A percentile compares a stretch with the other conserved stretches of the same genome.
phyloP scores from a whole-genome alignment of 768 basidiomycete species.

The Psilocybe tampanensis region DNA sequence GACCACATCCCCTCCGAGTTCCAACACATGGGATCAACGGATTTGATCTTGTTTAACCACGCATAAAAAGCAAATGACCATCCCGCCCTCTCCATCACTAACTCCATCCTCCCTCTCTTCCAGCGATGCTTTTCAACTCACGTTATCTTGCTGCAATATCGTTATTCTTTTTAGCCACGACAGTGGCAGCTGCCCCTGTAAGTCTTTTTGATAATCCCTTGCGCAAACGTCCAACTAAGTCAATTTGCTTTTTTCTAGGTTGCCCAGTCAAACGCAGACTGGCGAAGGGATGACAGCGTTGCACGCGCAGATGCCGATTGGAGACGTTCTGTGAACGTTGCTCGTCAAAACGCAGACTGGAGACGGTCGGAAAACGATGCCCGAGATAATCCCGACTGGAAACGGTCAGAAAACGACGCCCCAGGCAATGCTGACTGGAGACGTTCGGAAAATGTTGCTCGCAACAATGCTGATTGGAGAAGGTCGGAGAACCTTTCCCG shows the following conservation, averaged over 20 bases:
- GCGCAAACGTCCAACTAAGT: slow-evolving; percentile 5
- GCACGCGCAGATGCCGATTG: slow-evolving; percentile 8
- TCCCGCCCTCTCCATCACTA: slow-evolving; percentile 23
- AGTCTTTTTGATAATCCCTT: slow-evolving; percentile 19
- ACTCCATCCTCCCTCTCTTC: slow-evolving; percentile 23
- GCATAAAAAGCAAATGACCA: slow-evolving; percentile 37
- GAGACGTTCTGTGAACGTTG: slow-evolving; percentile 11
- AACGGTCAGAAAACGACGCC: slow-evolving; percentile 2
- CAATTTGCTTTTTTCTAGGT: slow-evolving; percentile 12
- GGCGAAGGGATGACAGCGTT: not conserved
- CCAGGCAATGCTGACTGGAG: slow-evolving; percentile 15
- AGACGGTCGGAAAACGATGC: slow-evolving; percentile 3
- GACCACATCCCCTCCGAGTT: slow-evolving; percentile 31
- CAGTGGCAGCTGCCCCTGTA: slow-evolving; percentile 40
- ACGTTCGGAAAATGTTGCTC: slow-evolving; percentile 11
- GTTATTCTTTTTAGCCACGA: slow-evolving; percentile 31
- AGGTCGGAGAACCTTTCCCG: slow-evolving; percentile 17
- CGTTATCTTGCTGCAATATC: slow-evolving; percentile 37
- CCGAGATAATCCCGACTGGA: slow-evolving; percentile 8
- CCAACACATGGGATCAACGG: slow-evolving; percentile 33
- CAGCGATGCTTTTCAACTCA: slow-evolving; percentile 34
- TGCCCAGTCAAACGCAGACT: slow-evolving; percentile 5
- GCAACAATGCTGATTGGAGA: slow-evolving; percentile 21
- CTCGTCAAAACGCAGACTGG: slow-evolving; percentile 16
- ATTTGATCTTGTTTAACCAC: slow-evolving; percentile 35